Evolutionary conservation across 768 basidiomycete genomes (phyloP).

Genomic region (Pleurotus platypus): DNA sequence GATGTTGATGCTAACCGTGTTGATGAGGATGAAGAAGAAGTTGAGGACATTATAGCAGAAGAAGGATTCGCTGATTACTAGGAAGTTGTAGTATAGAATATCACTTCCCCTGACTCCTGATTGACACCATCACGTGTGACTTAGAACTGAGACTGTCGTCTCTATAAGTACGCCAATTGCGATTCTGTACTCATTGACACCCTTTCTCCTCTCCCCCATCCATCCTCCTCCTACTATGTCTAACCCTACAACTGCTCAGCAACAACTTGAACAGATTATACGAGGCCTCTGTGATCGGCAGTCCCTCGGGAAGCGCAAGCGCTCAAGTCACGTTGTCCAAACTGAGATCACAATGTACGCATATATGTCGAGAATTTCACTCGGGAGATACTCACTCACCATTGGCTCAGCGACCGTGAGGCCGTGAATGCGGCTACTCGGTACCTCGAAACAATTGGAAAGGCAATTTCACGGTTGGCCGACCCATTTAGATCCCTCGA

Average conservation of each 20-base stretch:
- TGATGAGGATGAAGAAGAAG: constrained; percentile 8
- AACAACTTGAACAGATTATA: not conserved
- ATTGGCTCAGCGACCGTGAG: not conserved
- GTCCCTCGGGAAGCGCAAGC: not conserved
- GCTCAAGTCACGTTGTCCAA: not conserved
- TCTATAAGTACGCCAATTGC: too few relatives aligned
- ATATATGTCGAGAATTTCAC: not conserved
- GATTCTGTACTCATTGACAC: too few relatives aligned
- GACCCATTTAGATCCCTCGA: not conserved
- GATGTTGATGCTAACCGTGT: constrained; percentile 8
- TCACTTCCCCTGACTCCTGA: constrained; percentile 7
- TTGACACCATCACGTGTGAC: not conserved
- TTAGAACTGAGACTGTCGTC: not conserved
- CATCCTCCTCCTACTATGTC: not conserved
- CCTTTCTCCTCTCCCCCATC: not conserved
- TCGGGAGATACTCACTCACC: not conserved
- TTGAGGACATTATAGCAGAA: constrained; percentile 7
- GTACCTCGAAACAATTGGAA: not conserved
- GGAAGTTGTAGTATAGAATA: not conserved
- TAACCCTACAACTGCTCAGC: not conserved
- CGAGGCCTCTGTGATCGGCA: not conserved
- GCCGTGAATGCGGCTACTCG: not conserved
- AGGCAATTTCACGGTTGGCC: not conserved
- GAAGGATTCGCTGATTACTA: not conserved
- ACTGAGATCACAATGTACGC: not conserved